Conservation (phyloP, 805 yeast species). For the Barnettozyma salicaria region DNA sequence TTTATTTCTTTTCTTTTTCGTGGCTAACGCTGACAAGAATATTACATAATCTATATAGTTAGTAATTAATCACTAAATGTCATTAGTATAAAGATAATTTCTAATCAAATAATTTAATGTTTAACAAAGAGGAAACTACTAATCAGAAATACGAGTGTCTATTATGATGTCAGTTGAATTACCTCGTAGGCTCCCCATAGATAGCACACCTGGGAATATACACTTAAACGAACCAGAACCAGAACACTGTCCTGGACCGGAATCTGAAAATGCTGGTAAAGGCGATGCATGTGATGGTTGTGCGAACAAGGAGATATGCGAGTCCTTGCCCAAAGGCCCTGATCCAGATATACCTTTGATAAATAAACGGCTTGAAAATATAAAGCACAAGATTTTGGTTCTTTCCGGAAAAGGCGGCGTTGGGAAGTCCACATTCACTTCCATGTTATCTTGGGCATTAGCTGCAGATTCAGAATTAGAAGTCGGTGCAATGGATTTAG, state of each 20-base stretch:
- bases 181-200: constrained; percentile 15
- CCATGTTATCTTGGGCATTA: constrained; percentile 95
- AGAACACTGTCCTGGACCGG: constrained; percentile 98
- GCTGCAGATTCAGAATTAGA: constrained; percentile 64
- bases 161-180: constrained; percentile 16
- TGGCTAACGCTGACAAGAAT: too few species aligned
- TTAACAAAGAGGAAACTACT: constrained; percentile 1
- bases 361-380: constrained; percentile 54
- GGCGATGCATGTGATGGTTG: constrained; percentile 94
- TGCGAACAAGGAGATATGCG: constrained; percentile 88
- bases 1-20: too few species aligned
- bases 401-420: constrained; percentile 93
- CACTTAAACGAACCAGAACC: constrained; percentile 69
- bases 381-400: constrained; percentile 76
- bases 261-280: constrained; percentile 87
- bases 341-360: constrained; percentile 87
- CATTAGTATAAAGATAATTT: too few species aligned
- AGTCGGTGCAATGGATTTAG: constrained; percentile 95
- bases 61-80: too few species aligned
- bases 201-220: constrained; percentile 11
- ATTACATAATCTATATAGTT: too few species aligned
- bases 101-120: too few species aligned
- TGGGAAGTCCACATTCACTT: constrained; percentile 93
- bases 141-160: not conserved
- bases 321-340: constrained; percentile 85